These are phyloP conservation scores for Lotus japonicus DNA, from an alignment of 306 rosid genomes.

Conservation along the genomic window DNA sequence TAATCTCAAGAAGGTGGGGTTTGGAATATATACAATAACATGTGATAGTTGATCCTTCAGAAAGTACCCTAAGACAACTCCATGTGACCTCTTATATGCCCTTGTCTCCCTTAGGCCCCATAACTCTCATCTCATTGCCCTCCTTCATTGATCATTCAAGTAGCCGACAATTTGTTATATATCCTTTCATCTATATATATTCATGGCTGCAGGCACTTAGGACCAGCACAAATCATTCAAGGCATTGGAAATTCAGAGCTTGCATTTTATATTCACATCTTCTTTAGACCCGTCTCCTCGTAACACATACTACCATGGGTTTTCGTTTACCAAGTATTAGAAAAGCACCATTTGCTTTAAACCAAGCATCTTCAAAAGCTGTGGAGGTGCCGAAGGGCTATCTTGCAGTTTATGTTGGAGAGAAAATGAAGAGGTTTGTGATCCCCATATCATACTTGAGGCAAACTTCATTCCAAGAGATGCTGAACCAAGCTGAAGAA, in stretches of 20 bases:
- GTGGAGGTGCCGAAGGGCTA: background rate
- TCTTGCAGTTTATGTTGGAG: constrained; percentile 9
- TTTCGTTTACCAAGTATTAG: constrained; percentile 17
- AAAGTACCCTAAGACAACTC: constrained; percentile 17
- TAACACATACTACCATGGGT: constrained; percentile 5
- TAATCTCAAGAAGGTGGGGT: background rate
- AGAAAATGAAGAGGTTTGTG: background rate
- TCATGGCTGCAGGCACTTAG: background rate
- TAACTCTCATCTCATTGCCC: background rate
- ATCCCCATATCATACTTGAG: background rate
- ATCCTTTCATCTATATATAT: constrained; percentile 25
- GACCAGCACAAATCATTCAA: constrained; percentile 8
- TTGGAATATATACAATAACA: background rate
- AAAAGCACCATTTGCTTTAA: background rate
- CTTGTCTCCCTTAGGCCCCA: constrained; percentile 6
- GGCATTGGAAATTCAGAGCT: background rate
- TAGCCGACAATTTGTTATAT: background rate
- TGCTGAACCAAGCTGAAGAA: background rate
- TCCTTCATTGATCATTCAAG: background rate
- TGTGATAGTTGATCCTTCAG: background rate
- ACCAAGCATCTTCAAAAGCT: constrained; percentile 9
- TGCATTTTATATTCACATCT: background rate
- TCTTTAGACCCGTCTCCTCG: background rate
- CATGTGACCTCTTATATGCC: constrained; percentile 27
- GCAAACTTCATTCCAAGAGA: background rate